Evolutionary conservation across 805 yeast genomes (phyloP), one percentile per base, ranked within the genome.

Genomic region (Starmerella etchellsii): DNA sequence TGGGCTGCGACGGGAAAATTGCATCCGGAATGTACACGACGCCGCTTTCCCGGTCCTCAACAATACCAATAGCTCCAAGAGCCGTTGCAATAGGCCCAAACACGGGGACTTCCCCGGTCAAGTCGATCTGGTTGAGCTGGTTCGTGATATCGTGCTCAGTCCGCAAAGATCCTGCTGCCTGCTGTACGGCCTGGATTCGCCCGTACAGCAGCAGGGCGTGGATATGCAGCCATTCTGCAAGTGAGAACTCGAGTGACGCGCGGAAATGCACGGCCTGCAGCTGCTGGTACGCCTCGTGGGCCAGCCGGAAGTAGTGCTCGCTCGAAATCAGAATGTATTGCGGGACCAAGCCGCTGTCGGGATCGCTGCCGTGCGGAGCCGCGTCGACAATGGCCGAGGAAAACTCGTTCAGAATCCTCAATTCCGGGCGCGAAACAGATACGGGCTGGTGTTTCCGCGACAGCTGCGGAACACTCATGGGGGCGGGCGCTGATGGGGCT

Each of bases 171-270:
- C 20, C 14, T 8, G 27, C 14, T 2, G 20, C 31, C 16, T 24
- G 11, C 25, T 27, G 40, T 3, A 46, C 40, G 6, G 21, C 10
- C 36, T 46, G 48, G 16, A 46, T 36, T 2, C 45, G 23, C 13
- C 47, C 47, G 22, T 40, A 44, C 5, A 46, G 34, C 14, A 46
- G 38, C 23, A 46, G 36, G 4, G 50, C 50, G n/a, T 46, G 50
- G 28, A 46, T 36, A 30, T 46, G 49, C 33, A 46, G 29, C 50
- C 50, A 46, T 34, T 46, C 50, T 2, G 50, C 45, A 2, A 46
- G 40, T 4, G 50, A 45, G 19, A 46, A 45, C 16, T 45, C 24
- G 33, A 26, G 36, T 16, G 47, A 43, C 7, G 48, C 48, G 14
- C 39, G 31, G 34, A 33, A 44, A 27, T 44, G 47, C 20, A 31